phyloP scores from a whole-genome alignment of 805 yeast genomes.

The Teunomyces atbi region DNA sequence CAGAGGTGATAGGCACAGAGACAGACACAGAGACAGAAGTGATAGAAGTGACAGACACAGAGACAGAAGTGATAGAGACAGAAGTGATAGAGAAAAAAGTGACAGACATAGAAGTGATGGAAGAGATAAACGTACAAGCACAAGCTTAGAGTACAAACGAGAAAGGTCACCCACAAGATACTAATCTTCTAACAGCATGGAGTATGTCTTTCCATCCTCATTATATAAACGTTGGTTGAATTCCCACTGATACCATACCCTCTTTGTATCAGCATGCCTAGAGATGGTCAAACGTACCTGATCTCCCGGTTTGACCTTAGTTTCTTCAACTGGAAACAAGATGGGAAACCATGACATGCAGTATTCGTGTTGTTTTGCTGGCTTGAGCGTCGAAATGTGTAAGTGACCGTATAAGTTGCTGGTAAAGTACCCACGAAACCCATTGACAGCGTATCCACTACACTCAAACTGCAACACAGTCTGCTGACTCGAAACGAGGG shows the following conservation, averaged over 20 bases:
- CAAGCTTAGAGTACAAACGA: not conserved
- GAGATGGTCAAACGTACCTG: constrained; percentile 11
- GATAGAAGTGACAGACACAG: constrained; percentile 10
- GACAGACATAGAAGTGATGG: not conserved
- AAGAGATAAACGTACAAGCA: too few species aligned
- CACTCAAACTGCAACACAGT: constrained; percentile 45
- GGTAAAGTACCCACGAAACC: constrained; percentile 72
- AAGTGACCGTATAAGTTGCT: constrained; percentile 65
- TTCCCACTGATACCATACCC: constrained; percentile 28
- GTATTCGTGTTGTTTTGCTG: constrained; percentile 11
- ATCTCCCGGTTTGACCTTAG: constrained; percentile 9
- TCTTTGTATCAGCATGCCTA: constrained; percentile 6
- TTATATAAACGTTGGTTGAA: constrained; percentile 20
- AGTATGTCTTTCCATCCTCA: constrained; percentile 13
- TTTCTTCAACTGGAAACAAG: constrained; percentile 27
- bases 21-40: constrained; percentile 9
- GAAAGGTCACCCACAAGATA: constrained; percentile 1
- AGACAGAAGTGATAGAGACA: constrained; percentile 3
- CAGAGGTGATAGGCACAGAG: constrained; percentile 8
- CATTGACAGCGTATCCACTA: constrained; percentile 59
- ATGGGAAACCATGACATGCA: constrained; percentile 42
- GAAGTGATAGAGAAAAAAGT: constrained; percentile 5
- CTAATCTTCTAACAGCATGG: constrained; percentile 1
- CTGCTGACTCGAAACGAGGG: constrained; percentile 19
- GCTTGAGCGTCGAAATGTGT: constrained; percentile 42